These are phyloP conservation scores for Termitomyces sp. DNA, from an alignment of 1,284 basidiomycete species.

Conservation along the genomic window DNA sequence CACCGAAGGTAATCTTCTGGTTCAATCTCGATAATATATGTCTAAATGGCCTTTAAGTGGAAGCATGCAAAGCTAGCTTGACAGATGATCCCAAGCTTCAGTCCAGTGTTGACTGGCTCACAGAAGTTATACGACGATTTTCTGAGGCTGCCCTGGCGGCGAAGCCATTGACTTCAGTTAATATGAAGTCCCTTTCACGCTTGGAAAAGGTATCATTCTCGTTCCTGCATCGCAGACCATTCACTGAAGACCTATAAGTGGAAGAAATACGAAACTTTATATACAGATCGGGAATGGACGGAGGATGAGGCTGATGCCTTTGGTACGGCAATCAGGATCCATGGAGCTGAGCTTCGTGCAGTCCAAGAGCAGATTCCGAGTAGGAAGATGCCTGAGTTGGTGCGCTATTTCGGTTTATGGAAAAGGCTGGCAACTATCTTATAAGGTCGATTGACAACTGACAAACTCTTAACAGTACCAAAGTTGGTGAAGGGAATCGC, in stretches of 20 bases:
- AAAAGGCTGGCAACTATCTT: slow-evolving; percentile 54
- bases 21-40: not conserved
- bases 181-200: slow-evolving; percentile 53
- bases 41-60: slow-evolving; percentile 39
- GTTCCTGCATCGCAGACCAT: not conserved
- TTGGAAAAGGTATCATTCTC: slow-evolving; percentile 50
- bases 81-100: slow-evolving; percentile 44
- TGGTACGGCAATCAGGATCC: slow-evolving; percentile 65
- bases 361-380: slow-evolving; percentile 73
- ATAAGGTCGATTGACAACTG: slow-evolving; percentile 9
- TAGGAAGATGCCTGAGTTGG: slow-evolving; percentile 70
- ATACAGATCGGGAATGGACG: slow-evolving; percentile 69
- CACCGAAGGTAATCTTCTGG: slow-evolving; percentile 36
- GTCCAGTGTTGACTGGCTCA: slow-evolving; percentile 71
- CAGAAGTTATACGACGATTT: slow-evolving; percentile 63
- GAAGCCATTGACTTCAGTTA: slow-evolving; percentile 51
- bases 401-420: slow-evolving; percentile 83
- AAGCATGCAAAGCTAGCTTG: slow-evolving; percentile 50
- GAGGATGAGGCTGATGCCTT: slow-evolving; percentile 69
- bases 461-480: slow-evolving; percentile 37
- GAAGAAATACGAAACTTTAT: slow-evolving; percentile 64
- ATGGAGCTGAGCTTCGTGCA: slow-evolving; percentile 75
- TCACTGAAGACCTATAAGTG: slow-evolving; percentile 40
- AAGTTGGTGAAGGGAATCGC: slow-evolving; percentile 61
- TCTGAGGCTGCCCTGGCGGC: slow-evolving; percentile 57